These are phyloP conservation scores for Cercospora zeina DNA, from an alignment of 2,329 filamentous ascomycete species.

Conservation along the genomic window DNA sequence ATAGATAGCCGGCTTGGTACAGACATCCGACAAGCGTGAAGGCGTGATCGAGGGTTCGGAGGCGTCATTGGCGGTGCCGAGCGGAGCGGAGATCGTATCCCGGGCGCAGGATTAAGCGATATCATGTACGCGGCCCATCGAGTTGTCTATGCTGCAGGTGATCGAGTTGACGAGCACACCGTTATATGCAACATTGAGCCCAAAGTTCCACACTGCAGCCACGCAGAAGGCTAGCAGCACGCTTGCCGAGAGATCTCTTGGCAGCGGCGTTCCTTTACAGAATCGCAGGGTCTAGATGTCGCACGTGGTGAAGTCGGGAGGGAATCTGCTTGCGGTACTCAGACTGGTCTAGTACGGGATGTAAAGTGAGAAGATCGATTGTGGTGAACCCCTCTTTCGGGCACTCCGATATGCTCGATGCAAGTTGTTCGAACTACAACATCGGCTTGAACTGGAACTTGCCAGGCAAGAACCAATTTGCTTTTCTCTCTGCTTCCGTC, in stretches of 20 bases:
- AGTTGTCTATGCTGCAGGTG: background rate
- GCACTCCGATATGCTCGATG: background rate
- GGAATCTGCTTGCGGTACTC: background rate
- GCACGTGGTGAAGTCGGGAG: background rate
- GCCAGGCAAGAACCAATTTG: conserved; percentile 41
- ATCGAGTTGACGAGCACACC: background rate
- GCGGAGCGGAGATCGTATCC: background rate
- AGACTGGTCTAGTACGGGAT: background rate
- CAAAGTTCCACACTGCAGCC: background rate
- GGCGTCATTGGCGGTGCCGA: background rate
- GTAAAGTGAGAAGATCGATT: background rate
- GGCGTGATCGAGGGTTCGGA: background rate
- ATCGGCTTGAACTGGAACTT: conserved; percentile 27
- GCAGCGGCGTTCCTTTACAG: background rate
- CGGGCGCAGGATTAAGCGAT: background rate
- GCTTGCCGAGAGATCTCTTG: background rate
- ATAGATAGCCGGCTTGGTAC: background rate
- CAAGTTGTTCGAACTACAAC: background rate
- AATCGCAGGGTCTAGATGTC: background rate
- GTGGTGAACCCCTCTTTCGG: background rate
- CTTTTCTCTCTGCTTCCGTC: conserved; percentile 38
- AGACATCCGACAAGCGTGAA: background rate
- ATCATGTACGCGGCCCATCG: background rate
- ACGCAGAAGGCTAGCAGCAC: background rate
- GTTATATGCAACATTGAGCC: background rate